Conservation (phyloP, 2,329 filamentous ascomycete species). For the Penicillium digitatum region DNA sequence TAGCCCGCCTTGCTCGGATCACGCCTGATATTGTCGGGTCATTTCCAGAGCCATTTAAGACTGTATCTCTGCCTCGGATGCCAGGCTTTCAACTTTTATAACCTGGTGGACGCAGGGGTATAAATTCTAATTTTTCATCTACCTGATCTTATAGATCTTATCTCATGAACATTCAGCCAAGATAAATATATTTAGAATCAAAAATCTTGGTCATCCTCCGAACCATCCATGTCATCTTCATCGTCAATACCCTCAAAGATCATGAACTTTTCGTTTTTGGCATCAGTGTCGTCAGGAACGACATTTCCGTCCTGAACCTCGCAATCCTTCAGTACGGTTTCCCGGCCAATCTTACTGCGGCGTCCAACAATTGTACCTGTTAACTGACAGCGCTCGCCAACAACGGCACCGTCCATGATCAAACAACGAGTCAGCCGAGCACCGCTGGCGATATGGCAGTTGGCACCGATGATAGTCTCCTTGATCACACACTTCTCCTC, state of each 20-base stretch:
- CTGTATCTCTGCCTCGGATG: not conserved
- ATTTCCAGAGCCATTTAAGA: no score
- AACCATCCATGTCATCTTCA: constrained; percentile 32
- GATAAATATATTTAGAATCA: constrained; percentile 2
- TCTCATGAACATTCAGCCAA: constrained; percentile 5
- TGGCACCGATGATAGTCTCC: constrained; percentile 80
- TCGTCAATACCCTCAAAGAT: constrained; percentile 45
- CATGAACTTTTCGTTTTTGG: constrained; percentile 62
- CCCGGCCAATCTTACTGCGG: constrained; percentile 76
- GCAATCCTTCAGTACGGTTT: constrained; percentile 75
- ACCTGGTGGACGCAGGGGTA: constrained; percentile 10
- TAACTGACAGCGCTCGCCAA: constrained; percentile 79
- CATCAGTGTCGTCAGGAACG: constrained; percentile 70
- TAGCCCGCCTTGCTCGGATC: not conserved
- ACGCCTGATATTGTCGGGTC: not conserved
- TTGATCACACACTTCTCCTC: constrained; percentile 91
- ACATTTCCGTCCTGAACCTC: constrained; percentile 85
- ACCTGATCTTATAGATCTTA: constrained; percentile 3
- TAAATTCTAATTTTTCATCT: constrained; percentile 4
- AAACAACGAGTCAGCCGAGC: constrained; percentile 82
- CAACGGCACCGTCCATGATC: constrained; percentile 84
- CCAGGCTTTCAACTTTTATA: not conserved
- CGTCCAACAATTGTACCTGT: constrained; percentile 84
- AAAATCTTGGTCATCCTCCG: constrained; percentile 26
- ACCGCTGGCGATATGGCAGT: constrained; percentile 81